Base-by-base conservation (phyloP, 2,329 filamentous ascomycete species). In the Trichophyton verrucosum region DNA sequence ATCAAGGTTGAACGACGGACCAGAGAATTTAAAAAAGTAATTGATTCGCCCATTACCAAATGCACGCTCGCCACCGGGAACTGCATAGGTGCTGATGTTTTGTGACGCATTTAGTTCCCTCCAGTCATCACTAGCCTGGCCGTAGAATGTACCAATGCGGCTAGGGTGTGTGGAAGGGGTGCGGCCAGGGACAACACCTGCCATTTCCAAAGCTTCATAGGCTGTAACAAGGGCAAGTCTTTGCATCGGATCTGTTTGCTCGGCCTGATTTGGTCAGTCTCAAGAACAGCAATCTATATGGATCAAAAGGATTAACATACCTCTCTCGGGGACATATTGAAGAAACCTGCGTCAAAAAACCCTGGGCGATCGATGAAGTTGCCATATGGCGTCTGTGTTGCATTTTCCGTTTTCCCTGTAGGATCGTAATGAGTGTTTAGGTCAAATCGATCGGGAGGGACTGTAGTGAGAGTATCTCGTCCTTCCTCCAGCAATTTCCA, bases 131-230 rank as follows among this genome's bases (percentile, higher is more conserved):
- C 92, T 91, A 71, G 96, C 91, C 22, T 51, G 84, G 57, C 87
- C 87, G 67, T 88, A 89, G 69, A 87, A 51, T 15, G 20, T 51
- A 3, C 46, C 46, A 11, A 51, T 51, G 46, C 46, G 46, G 20
- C 22, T 24, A 15, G 20, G 22, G 22, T 24, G 46, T 1, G 85
- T 88, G 0, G 86, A 86, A 0, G 86, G 81, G 0, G 86, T 88
- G 58, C 86, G 78, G 72, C 88, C 87, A 0, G 86, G 84, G 4
- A 89, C 84, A 67, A 89, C 88, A 0, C 88, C 88, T 30, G 86
- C 85, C 84, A 89, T 89, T 71, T 94, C 89, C 57, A 92, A 78
- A 0, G 89, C 88, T 69, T 92, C 88, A 67, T 91, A 92, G 0
- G 87, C 87, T 2, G 88, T 90, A 6, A 85, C 82, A 20, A 94